A percentile compares a stretch with the other conserved stretches of the same genome.
Conservation (phyloP, 352 stramenopile genomes). For the Phytopythium sindhum region DNA sequence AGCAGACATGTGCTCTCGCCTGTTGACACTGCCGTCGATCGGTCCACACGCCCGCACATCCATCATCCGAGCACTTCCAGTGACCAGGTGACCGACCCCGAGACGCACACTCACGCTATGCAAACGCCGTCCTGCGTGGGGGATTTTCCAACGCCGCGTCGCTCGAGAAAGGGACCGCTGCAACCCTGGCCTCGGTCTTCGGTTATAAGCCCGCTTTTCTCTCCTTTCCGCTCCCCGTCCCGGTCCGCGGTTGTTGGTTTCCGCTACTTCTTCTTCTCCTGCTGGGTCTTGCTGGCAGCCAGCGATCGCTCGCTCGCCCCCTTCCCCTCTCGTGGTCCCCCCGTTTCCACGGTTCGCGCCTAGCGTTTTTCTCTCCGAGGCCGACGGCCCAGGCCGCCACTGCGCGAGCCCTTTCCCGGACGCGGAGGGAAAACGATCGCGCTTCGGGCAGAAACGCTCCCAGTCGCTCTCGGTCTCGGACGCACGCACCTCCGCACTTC, state of each 20-base stretch:
- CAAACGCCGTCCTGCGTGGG: neutral
- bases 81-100: neutral
- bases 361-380: neutral
- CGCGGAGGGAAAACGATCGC: neutral
- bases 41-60: no score
- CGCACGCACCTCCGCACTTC: neutral
- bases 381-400: neutral
- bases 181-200: neutral
- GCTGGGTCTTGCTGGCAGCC: no score
- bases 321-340: neutral
- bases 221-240: neutral
- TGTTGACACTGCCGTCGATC: no score
- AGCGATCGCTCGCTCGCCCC: neutral
- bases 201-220: neutral
- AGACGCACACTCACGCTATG: neutral
- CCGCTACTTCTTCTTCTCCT: no score
- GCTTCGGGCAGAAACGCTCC: slow-evolving; percentile 1
- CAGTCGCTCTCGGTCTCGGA: neutral
- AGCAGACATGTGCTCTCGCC: no score
- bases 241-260: neutral
- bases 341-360: neutral
- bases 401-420: neutral
- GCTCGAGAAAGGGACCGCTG: neutral
- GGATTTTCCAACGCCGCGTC: neutral
- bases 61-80: neutral